Evolutionary conservation across 2,329 filamentous ascomycete species (phyloP), one percentile per base, ranked within the genome.

Genomic region (Alternaria angustiovoidea): DNA sequence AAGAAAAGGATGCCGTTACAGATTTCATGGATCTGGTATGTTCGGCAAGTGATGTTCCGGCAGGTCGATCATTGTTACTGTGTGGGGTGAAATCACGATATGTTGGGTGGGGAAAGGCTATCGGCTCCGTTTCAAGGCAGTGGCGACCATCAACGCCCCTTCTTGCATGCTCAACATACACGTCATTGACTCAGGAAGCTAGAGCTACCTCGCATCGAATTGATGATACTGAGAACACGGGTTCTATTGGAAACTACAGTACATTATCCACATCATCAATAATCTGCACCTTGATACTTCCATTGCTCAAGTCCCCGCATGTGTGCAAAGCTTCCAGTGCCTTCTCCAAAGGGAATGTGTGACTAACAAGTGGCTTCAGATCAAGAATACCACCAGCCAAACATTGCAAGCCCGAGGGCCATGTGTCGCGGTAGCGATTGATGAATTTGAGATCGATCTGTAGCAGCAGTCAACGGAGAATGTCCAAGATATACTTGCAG

Each of bases 391-490:
- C 85, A 4, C 87, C 86, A 41, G 81, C 83, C 28, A 91, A 71
- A 48, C 85, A 86, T 7, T 85, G 81, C 34, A 91, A 88, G 0
- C 87, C 89, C 0, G 85, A 83, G 0, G 89, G 88, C 89, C 89
- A 91, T 0, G 88, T 91, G 69, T 91, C 88, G 41, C 84, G 82
- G 72, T 91, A 91, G 7, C 89, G 82, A 74, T 91, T 91, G 72
- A 91, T 91, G 77, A 91, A 91, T 38, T 85, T 86, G 26, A 91
- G 80, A 66, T 90, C 83, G 64, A 91, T 89, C 85, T 88, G 32
- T 8, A 14, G 6, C 36, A 12, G 2, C 22, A 49, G 12, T 64
- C 9, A 63, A 52, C 32, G 16, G 36, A 49, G 4, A 0, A 22
- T 2, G 8, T 5, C 0, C 8, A 14, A 12, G 16, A n/a, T 2